Percentiles rank a stretch among this genome's conserved stretches.
Conservation (phyloP, 1,284 basidiomycete species). For the Taiwanofungus camphoratus region DNA sequence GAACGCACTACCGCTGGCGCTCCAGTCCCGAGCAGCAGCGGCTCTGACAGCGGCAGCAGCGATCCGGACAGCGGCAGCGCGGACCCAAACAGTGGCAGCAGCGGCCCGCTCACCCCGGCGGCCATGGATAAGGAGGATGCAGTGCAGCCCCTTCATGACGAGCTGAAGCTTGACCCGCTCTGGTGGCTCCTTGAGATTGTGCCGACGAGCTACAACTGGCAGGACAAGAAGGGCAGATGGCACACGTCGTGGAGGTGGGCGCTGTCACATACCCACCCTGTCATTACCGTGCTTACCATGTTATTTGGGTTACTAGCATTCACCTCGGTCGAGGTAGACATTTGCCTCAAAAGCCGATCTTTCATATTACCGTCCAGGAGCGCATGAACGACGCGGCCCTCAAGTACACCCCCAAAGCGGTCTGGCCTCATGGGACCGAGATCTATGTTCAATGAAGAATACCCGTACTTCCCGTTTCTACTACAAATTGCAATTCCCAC, state of each 20-base stretch:
- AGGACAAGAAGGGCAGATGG: constrained; percentile 32
- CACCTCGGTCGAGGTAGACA: constrained; percentile 45
- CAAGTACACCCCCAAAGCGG: constrained; percentile 47
- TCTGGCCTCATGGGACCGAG: constrained; percentile 42
- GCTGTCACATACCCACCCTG: neutral
- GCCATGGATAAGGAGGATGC: constrained; percentile 21
- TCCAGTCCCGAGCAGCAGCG: neutral
- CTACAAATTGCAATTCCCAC: neutral
- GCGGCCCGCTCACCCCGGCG: constrained; percentile 6
- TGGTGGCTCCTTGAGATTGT: constrained; percentile 44
- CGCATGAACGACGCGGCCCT: constrained; percentile 39
- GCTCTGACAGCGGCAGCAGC: constrained; percentile 1
- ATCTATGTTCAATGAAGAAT: constrained; percentile 36
- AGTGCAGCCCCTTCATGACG: constrained; percentile 31
- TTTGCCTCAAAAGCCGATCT: constrained; percentile 38
- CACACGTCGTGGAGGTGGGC: constrained; percentile 30
- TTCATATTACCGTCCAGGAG: constrained; percentile 48
- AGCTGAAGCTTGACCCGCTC: constrained; percentile 22
- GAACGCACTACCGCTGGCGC: neutral
- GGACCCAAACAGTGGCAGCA: constrained; percentile 3
- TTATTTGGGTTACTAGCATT: constrained; percentile 16
- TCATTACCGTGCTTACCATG: neutral
- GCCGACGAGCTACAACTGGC: constrained; percentile 31
- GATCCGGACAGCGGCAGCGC: neutral
- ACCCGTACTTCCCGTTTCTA: neutral